phyloP scores from a whole-genome alignment of 768 basidiomycete species.

The Mrakia blollopis region DNA sequence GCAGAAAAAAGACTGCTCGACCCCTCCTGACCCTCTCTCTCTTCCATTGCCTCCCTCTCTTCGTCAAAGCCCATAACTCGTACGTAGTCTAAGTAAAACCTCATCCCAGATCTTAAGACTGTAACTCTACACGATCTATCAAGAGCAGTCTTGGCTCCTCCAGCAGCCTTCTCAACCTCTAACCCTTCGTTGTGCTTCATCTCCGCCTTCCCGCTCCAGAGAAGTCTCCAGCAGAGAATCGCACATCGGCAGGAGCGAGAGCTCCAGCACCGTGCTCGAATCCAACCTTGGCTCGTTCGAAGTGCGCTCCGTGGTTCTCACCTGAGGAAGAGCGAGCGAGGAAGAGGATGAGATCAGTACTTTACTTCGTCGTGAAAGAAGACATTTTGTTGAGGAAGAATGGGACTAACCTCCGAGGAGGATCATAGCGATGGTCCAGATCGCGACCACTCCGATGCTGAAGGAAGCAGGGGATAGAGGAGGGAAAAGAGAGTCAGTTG shows the following conservation, averaged over 20 bases:
- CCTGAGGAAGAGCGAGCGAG: background rate
- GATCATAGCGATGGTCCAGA: background rate
- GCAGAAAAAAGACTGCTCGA: too few species aligned
- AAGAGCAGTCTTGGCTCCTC: too few species aligned
- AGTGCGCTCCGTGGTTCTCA: constrained; percentile 65
- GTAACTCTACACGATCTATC: too few species aligned
- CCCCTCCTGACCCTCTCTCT: too few species aligned
- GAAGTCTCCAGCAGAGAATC: background rate
- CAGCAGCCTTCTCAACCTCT: background rate
- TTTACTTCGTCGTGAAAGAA: too few species aligned
- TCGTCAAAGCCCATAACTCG: too few species aligned
- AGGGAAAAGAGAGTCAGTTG: background rate
- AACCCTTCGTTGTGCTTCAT: background rate
- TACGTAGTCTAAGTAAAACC: too few species aligned
- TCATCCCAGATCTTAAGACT: too few species aligned
- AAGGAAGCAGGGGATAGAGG: too few species aligned
- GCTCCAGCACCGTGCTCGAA: constrained; percentile 66
- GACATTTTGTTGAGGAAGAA: too few species aligned
- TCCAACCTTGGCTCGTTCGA: constrained; percentile 74
- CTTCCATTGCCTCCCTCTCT: too few species aligned
- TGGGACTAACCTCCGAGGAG: background rate
- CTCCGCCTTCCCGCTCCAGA: background rate
- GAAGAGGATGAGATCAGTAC: too few species aligned
- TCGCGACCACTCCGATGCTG: background rate
- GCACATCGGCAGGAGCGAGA: constrained; percentile 4